Evolutionary conservation across 495 filamentous ascomycete species (phyloP).

Genomic region (Pyronema domesticum): DNA sequence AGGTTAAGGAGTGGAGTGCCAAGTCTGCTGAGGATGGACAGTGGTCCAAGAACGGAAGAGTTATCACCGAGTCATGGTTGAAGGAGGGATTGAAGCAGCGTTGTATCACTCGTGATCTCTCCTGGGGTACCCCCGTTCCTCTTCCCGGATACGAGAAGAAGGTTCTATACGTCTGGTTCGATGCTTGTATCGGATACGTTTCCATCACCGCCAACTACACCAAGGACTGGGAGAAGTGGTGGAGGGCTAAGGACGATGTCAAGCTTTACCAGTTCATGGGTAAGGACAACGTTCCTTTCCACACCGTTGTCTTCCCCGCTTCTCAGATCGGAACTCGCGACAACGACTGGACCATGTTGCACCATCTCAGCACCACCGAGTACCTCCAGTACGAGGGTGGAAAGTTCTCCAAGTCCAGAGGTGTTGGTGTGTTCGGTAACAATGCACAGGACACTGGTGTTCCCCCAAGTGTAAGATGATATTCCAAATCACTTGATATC

Average conservation of each 20-base stretch:
- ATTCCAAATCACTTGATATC: neutral
- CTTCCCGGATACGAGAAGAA: conserved; percentile 51
- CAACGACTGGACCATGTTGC: conserved; percentile 72
- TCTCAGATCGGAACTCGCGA: conserved; percentile 68
- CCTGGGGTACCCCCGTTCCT: conserved; percentile 68
- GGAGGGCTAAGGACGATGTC: conserved; percentile 67
- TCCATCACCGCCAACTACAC: conserved; percentile 93
- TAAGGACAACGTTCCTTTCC: conserved; percentile 92
- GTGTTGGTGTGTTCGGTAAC: conserved; percentile 79
- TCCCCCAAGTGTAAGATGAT: conserved; percentile 32
- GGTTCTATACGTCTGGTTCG: conserved; percentile 96
- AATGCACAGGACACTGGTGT: conserved; percentile 80
- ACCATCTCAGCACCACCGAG: conserved; percentile 77
- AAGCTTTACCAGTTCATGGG: conserved; percentile 94
- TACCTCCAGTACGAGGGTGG: conserved; percentile 92
- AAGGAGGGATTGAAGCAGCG: conserved; percentile 64
- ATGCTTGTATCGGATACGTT: conserved; percentile 89
- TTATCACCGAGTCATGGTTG: conserved; percentile 62
- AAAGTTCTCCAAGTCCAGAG: conserved; percentile 88
- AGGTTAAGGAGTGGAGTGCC: conserved; percentile 53
- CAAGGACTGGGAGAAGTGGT: conserved; percentile 85
- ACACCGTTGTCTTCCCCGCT: conserved; percentile 84
- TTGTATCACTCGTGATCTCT: conserved; percentile 81
- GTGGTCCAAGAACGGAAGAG: conserved; percentile 61
- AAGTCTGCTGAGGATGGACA: conserved; percentile 39